A percentile compares a stretch with the other conserved stretches of the same genome.
These are phyloP conservation scores for Plasmopara viticola DNA, from an alignment of 352 stramenopile species.

Conservation along the genomic window DNA sequence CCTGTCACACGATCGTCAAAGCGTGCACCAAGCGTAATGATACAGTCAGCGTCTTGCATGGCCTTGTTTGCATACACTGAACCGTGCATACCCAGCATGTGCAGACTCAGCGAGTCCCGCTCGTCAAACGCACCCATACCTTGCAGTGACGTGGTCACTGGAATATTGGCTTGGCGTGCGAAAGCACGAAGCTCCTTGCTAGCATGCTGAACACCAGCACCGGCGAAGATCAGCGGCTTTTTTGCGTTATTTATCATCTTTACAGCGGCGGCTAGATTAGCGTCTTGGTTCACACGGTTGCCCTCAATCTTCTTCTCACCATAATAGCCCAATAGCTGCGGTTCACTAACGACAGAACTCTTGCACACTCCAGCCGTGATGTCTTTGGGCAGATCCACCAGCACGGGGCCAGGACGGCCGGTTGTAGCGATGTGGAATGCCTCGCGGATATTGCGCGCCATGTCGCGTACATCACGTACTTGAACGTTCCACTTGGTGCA, in stretches of 20 bases:
- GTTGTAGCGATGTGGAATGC: constrained; percentile 94
- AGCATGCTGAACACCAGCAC: constrained; percentile 85
- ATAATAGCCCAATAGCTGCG: constrained; percentile 81
- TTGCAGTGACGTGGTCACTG: constrained; percentile 92
- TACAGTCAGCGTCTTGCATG: constrained; percentile 92
- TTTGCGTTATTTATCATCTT: constrained; percentile 92
- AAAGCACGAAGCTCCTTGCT: constrained; percentile 88
- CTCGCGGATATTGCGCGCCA: constrained; percentile 93
- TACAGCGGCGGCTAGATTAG: constrained; percentile 58
- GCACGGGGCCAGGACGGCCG: constrained; percentile 89
- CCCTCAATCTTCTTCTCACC: constrained; percentile 74
- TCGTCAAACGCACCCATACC: constrained; percentile 93
- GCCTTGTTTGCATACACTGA: constrained; percentile 95
- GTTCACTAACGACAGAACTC: constrained; percentile 58
- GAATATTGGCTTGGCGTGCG: constrained; percentile 90
- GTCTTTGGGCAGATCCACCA: constrained; percentile 95
- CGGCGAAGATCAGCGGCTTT: constrained; percentile 94
- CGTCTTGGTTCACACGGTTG: constrained; percentile 77
- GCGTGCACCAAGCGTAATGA: constrained; percentile 91
- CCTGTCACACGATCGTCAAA: constrained; percentile 96
- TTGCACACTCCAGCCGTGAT: constrained; percentile 82
- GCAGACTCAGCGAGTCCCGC: constrained; percentile 88
- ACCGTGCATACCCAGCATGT: constrained; percentile 97
- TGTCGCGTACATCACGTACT: constrained; percentile 92
- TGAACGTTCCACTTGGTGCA: constrained; percentile 97